A percentile compares a stretch with the other conserved stretches of the same genome.
Evolutionary conservation across 2,329 filamentous ascomycete species (phyloP).

Genomic region (Emmonsiellopsis sp.): DNA sequence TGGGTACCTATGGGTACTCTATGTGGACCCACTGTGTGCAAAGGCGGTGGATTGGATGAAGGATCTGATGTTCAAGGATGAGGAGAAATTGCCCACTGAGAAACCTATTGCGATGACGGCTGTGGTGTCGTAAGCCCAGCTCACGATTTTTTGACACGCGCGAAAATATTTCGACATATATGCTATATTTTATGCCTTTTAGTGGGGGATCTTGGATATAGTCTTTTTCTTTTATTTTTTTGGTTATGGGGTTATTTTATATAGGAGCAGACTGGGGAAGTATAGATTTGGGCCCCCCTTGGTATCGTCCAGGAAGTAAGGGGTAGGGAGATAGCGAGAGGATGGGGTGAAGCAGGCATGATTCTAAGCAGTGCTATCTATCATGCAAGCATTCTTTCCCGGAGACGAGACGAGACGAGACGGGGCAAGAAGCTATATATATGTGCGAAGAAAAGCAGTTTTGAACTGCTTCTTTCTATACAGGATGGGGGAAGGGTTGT

Average conservation of each 20-base stretch:
- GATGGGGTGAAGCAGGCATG: not conserved
- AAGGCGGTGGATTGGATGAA: slow-evolving; percentile 11
- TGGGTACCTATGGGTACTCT: slow-evolving; percentile 11
- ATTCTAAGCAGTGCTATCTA: not conserved
- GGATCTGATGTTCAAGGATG: slow-evolving; percentile 11
- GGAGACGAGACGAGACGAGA: too few relatives aligned
- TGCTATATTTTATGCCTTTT: not conserved
- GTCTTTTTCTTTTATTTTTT: not conserved
- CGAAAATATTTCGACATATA: not conserved
- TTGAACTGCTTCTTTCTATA: too few relatives aligned
- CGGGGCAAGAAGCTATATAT: too few relatives aligned
- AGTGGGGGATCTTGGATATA: not conserved
- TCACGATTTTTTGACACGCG: not conserved
- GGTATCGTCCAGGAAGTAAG: too few relatives aligned
- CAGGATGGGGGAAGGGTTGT: not conserved
- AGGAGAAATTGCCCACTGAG: slow-evolving; percentile 7
- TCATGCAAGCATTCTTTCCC: not conserved
- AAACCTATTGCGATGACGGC: slow-evolving; percentile 8
- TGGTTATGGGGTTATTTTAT: too few relatives aligned
- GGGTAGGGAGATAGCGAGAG: too few relatives aligned
- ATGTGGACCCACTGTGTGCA: slow-evolving; percentile 12
- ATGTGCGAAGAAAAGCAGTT: too few relatives aligned
- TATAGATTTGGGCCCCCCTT: too few relatives aligned
- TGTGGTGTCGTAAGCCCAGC: not conserved
- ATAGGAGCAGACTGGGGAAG: too few relatives aligned